Conservation (phyloP, 805 yeast genomes). For the Hermanozyma aechmeae region DNA sequence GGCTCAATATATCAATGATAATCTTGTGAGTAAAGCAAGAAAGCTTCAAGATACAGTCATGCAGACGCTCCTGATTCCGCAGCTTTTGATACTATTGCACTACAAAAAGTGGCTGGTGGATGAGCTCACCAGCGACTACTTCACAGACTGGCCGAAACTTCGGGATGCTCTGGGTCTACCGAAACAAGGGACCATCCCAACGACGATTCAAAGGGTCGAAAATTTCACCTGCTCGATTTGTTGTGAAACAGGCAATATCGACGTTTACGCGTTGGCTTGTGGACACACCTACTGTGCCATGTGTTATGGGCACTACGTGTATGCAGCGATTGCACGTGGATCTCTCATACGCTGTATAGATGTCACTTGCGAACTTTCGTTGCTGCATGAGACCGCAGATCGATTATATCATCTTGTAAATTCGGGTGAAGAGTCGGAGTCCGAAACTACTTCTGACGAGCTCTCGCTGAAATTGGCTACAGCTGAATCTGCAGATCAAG, state of each 20-base stretch:
- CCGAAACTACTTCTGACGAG: too few species aligned
- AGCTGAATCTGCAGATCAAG: too few species aligned
- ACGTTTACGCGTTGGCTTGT: slow-evolving; percentile 50
- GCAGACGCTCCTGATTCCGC: not conserved
- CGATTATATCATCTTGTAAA: too few species aligned
- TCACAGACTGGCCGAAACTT: slow-evolving; percentile 19
- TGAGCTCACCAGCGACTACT: slow-evolving; percentile 27
- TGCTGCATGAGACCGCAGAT: slow-evolving; percentile 39
- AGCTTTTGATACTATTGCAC: slow-evolving; percentile 26
- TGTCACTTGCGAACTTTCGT: slow-evolving; percentile 36
- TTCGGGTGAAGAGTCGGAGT: too few species aligned
- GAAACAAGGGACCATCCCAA: not conserved
- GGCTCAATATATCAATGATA: not conserved
- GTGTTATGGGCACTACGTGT: slow-evolving; percentile 60
- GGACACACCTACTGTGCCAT: slow-evolving; percentile 59
- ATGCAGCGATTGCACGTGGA: slow-evolving; percentile 33
- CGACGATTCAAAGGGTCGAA: not conserved
- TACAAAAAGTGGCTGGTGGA: slow-evolving; percentile 30
- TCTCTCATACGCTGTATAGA: slow-evolving; percentile 58
- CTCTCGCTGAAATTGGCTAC: too few species aligned
- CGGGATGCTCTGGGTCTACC: slow-evolving; percentile 20
- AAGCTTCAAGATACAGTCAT: not conserved
- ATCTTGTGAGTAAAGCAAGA: not conserved
- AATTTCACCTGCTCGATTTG: slow-evolving; percentile 58
- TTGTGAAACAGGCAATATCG: slow-evolving; percentile 40